phyloP scores from a whole-genome alignment of 176 grass and related monocot species.

The Musa acuminata region DNA sequence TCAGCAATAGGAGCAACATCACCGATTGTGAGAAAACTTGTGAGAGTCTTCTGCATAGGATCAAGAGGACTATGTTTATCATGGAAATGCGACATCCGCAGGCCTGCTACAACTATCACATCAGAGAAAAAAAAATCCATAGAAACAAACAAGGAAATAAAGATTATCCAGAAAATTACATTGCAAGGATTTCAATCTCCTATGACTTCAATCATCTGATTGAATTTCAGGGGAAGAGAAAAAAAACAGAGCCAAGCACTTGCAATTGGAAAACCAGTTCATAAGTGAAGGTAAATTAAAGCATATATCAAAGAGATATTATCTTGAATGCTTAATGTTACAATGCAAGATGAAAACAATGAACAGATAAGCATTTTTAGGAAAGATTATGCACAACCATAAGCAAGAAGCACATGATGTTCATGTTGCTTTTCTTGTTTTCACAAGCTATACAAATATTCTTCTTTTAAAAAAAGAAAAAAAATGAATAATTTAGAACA shows the following conservation, averaged over 20 bases:
- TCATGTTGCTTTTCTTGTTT: too few species aligned
- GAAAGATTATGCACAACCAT: too few species aligned
- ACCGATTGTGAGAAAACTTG: constrained; percentile 37
- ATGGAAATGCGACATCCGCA: constrained; percentile 74
- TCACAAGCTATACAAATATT: too few species aligned
- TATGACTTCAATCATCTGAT: not conserved
- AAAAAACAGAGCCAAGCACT: not conserved
- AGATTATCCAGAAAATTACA: not conserved
- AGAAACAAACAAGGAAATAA: not conserved
- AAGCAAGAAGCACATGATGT: too few species aligned
- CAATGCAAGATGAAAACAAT: not conserved
- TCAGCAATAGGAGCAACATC: constrained; percentile 18
- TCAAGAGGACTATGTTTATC: constrained; percentile 43
- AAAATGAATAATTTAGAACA: too few species aligned
- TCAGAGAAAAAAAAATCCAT: constrained; percentile 6
- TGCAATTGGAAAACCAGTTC: not conserved
- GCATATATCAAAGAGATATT: not conserved
- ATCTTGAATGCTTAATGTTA: not conserved
- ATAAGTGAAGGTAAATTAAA: not conserved
- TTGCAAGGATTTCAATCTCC: not conserved
- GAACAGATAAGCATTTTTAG: not conserved
- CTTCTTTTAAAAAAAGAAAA: too few species aligned
- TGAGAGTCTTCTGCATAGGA: constrained; percentile 63
- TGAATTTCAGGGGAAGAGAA: not conserved
- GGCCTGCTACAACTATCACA: constrained; percentile 36